Base-by-base conservation (phyloP, 2,329 filamentous ascomycete species). In the Aspergillus texensis region DNA sequence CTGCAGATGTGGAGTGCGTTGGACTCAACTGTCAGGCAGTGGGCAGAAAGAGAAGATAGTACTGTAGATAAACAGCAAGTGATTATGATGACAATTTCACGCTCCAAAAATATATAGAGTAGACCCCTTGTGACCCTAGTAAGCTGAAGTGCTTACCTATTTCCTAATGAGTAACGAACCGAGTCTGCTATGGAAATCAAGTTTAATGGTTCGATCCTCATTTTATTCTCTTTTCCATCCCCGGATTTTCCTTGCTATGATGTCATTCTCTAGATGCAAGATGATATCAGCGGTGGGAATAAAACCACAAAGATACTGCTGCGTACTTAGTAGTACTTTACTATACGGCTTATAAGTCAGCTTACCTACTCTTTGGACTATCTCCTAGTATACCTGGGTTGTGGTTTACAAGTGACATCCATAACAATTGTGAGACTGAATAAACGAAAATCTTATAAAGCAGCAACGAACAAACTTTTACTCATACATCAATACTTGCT, bases 211-310 rank as follows among this genome's bases (percentile, higher is more conserved):
- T 16, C 34, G 14, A 36, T 36, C 34, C 34, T 36, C 14, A 6
- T 45, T 12, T 46, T 24, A 32, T 4, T 46, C 46, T 1, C 1
- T 28, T 46, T 21, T 10, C 14, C 21, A 26, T 11, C 14, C 60
- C 43, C 54, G 53, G 45, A 58, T 28, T 61, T 62, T 39, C 21
- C 16, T 30, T 34, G 28, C n/a, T 5, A 61, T 34, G 39, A 43
- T 55, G 50, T 36, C 53, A 55, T 55, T 50, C 24, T 30, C 3
- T 24, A 54, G 50, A 21, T 46, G 43, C 43, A 46, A 21, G n/a
- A 46, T 46, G n/a, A 46, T 24, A 24, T 46, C 43, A 46, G 21
- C n/a, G 11, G 21, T 46, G 21, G 21, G 11, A 43, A 43, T n/a
- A 10, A 19, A 21, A 11, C 21, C n/a, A 43, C 41, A 8, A 43